Conservation (phyloP, 2,329 filamentous ascomycete genomes). For the Tolypocladium nubicola region DNA sequence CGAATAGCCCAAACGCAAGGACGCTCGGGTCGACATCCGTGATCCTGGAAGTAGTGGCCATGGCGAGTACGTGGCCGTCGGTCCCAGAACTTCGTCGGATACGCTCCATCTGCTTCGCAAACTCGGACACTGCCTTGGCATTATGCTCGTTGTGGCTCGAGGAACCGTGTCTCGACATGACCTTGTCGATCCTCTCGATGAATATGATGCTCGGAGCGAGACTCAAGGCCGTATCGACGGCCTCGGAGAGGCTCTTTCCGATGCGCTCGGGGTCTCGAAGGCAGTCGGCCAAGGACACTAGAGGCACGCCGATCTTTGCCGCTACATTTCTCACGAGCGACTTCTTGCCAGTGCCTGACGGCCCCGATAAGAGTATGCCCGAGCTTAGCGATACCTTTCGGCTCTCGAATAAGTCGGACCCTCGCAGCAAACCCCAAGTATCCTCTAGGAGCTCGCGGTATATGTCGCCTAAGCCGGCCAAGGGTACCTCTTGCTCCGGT, state of each 20-base stretch:
- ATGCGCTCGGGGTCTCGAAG: constrained; percentile 27
- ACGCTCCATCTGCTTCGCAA: constrained; percentile 79
- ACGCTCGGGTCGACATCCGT: constrained; percentile 77
- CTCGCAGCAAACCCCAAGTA: constrained; percentile 8
- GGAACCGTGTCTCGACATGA: constrained; percentile 71
- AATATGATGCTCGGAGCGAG: constrained; percentile 85
- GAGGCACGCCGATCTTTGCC: constrained; percentile 59
- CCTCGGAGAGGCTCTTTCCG: constrained; percentile 27
- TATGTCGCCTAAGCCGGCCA: constrained; percentile 20
- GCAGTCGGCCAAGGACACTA: constrained; percentile 43
- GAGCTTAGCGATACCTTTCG: constrained; percentile 7
- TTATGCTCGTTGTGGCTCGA: constrained; percentile 82
- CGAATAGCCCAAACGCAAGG: constrained; percentile 65
- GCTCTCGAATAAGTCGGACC: constrained; percentile 9
- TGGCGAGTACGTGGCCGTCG: constrained; percentile 73
- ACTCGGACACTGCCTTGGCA: constrained; percentile 72
- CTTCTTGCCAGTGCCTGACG: constrained; percentile 72
- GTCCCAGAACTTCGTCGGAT: constrained; percentile 57
- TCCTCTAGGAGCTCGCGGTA: constrained; percentile 11
- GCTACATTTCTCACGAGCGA: constrained; percentile 67
- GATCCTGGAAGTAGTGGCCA: constrained; percentile 83
- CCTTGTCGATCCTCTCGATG: constrained; percentile 77
- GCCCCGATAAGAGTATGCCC: constrained; percentile 68
- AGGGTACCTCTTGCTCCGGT: constrained; percentile 6
- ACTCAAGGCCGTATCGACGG: constrained; percentile 66